Base-by-base conservation (phyloP, 345 rosid species). In the Carallia brachiata region DNA sequence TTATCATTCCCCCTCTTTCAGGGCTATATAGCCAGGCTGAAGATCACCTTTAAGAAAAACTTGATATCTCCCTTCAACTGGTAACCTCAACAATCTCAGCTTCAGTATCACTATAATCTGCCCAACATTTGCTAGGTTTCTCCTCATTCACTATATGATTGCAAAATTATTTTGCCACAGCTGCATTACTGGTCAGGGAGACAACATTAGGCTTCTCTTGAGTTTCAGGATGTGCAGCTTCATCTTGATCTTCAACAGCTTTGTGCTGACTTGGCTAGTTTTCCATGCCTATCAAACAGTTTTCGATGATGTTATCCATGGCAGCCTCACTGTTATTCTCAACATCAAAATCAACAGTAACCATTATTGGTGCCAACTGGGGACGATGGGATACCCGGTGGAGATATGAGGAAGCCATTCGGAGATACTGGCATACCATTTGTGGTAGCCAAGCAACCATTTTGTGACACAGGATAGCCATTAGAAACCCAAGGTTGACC, bases 401-500 rank as follows among this genome's bases (percentile, higher is more conserved):
- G 92, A 7, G 96, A 84, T 61, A 87, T 44, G 10, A 88, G 80
- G 69, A 77, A 85, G 56, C 87, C 87, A 67, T 80, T 83, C 61
- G 87, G 89, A 61, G 88, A 78, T 40, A 85, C 47, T 36, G 88
- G 86, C 70, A 76, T 52, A 34, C 88, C 90, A 76, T 82, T 84
- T 30, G 93, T 67, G 6, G 89, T 78, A 59, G 83, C 74, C 69
- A 86, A 58, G 69, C 69, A 84, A 55, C 94, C 91, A 73, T 84
- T 87, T 63, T 89, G 92, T 55, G 93, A 82, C 67, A 87, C 77
- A 18, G 88, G 85, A 80, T 86, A 90, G 67, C 95, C 93, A 76
- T 86, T 86, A 31, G 92, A 79, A 70, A 90, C 78, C 99, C 99
- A 95, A 66, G 97, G 90, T 75, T 86, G 97, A 70, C 92, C 78